phyloP scores from a whole-genome alignment of 257 asterid species.

The Cruciata laevipes region DNA sequence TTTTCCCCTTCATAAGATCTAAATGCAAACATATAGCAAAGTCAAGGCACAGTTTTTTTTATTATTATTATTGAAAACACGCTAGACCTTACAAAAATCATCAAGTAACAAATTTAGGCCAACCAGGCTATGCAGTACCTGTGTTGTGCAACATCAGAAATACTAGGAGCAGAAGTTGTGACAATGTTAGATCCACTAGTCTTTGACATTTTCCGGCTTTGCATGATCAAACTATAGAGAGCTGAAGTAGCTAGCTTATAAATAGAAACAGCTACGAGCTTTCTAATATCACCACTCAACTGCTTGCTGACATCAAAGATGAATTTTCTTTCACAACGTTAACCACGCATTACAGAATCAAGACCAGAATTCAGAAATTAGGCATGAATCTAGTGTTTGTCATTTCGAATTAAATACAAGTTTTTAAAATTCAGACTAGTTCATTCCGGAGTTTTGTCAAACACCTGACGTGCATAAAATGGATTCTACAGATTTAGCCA shows the following conservation, averaged over 20 bases:
- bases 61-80: neutral
- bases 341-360: too few species aligned
- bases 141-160: conserved; percentile 2
- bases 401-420: neutral
- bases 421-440: neutral
- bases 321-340: neutral
- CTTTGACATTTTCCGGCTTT: neutral
- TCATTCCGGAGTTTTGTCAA: neutral
- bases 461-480: neutral
- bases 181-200: neutral
- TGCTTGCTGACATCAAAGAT: neutral
- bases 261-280: neutral
- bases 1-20: conserved; percentile 69
- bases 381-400: neutral
- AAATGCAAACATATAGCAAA: neutral
- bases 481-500: neutral
- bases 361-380: neutral
- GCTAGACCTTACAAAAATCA: neutral
- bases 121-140: conserved; percentile 1
- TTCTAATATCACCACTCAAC: neutral
- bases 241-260: neutral
- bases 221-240: neutral
- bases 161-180: neutral
- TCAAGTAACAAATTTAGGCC: neutral
- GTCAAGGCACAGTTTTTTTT: too few species aligned